Evolutionary conservation across 140 eudicot genomes (phyloP).

Genomic region (Cichorium intybus): DNA sequence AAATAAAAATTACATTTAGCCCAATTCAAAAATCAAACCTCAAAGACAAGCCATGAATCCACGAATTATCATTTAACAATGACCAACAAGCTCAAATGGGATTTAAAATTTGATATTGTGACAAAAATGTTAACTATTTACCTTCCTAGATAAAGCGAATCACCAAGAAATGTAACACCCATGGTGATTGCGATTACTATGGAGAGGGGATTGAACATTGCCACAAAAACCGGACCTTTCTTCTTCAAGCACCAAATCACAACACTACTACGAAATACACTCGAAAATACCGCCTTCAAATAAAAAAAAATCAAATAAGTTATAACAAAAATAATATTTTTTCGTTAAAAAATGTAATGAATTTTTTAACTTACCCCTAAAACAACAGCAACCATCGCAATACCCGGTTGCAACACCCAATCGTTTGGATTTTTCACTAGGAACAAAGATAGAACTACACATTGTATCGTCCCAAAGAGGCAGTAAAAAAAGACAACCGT

Average conservation of each 20-base stretch:
- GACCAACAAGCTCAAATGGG: not conserved
- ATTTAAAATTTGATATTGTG: not conserved
- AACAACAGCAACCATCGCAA: constrained; percentile 21
- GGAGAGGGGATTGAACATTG: constrained; percentile 59
- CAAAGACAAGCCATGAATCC: not conserved
- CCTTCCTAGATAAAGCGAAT: constrained; percentile 64
- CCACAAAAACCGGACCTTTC: constrained; percentile 58
- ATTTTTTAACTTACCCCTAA: constrained; percentile 10
- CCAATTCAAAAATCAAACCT: not conserved
- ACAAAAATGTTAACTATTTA: not conserved
- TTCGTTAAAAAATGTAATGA: not conserved
- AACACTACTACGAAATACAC: constrained; percentile 1
- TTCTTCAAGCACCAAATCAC: constrained; percentile 41
- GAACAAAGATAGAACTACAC: constrained; percentile 17
- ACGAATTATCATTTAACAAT: not conserved
- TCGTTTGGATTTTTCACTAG: constrained; percentile 24
- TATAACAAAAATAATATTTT: too few relatives aligned
- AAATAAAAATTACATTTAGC: not conserved
- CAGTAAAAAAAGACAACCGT: constrained; percentile 27
- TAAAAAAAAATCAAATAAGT: constrained; percentile 1
- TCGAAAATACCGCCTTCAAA: constrained; percentile 28
- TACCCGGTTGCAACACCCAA: constrained; percentile 23
- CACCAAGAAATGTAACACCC: constrained; percentile 63
- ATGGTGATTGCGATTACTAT: constrained; percentile 55
- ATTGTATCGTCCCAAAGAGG: constrained; percentile 25